These are phyloP conservation scores for Athelia sp. DNA, from an alignment of 1,284 basidiomycete species.

Conservation along the genomic window DNA sequence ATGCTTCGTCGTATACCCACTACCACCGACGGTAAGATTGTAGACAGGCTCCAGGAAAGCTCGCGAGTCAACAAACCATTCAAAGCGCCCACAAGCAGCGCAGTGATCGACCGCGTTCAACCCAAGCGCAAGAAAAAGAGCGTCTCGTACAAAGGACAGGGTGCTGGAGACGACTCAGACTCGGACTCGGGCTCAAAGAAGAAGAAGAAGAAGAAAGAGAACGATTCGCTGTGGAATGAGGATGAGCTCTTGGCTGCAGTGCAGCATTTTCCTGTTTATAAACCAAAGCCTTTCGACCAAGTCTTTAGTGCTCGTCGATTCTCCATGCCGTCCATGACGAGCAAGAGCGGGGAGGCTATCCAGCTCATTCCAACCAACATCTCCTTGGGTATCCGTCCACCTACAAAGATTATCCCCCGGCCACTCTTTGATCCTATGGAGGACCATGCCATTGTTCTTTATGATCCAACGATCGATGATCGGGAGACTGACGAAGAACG, in stretches of 20 bases:
- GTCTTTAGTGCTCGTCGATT: constrained; percentile 59
- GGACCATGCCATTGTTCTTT: constrained; percentile 96
- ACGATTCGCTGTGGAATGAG: constrained; percentile 52
- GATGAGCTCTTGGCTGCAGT: constrained; percentile 56
- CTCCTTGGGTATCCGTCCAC: constrained; percentile 84
- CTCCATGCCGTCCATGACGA: constrained; percentile 84
- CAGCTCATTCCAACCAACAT: constrained; percentile 62
- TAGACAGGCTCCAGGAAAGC: constrained; percentile 68
- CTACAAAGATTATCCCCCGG: constrained; percentile 80
- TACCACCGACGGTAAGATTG: constrained; percentile 58
- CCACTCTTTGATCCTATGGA: constrained; percentile 96
- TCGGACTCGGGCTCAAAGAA: constrained; percentile 44
- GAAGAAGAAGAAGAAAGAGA: constrained; percentile 54
- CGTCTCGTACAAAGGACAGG: constrained; percentile 72
- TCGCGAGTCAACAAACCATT: constrained; percentile 73
- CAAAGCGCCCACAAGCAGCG: constrained; percentile 61
- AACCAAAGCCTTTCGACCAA: constrained; percentile 73
- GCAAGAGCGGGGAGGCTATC: constrained; percentile 72
- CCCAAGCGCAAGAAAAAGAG: constrained; percentile 78
- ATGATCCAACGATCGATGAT: constrained; percentile 94
- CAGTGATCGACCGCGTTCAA: constrained; percentile 47
- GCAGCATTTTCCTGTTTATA: constrained; percentile 80
- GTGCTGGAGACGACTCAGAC: constrained; percentile 44
- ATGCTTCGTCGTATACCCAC: constrained; percentile 72
- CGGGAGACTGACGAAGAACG: constrained; percentile 82